Conservation (phyloP, 2,329 filamentous ascomycete genomes). For the Penicillium corylophilum region DNA sequence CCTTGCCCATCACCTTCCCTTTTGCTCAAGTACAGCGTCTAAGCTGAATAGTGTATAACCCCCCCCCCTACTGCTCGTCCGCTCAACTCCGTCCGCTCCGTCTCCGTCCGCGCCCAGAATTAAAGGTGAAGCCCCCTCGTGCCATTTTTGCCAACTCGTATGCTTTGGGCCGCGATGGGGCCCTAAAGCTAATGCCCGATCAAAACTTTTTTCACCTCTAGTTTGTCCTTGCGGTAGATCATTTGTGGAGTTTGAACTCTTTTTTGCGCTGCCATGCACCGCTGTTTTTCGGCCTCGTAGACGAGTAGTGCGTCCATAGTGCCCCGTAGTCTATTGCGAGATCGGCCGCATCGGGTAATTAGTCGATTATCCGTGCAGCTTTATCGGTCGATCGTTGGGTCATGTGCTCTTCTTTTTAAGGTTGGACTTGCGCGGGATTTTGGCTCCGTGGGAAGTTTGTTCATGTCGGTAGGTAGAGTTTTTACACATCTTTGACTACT, state of each 20-base stretch:
- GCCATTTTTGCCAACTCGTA: neutral
- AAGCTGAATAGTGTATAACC: neutral
- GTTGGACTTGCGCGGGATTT: neutral
- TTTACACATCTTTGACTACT: neutral
- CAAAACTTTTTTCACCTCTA: neutral
- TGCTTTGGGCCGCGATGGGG: neutral
- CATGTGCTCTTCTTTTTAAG: slow-evolving; percentile 2
- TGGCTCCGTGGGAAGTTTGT: neutral
- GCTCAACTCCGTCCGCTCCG: neutral
- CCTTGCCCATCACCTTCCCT: slow-evolving; percentile 2
- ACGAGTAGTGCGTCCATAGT: slow-evolving; percentile 1
- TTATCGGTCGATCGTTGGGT: slow-evolving; percentile 11
- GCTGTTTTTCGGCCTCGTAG: neutral
- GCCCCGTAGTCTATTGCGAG: slow-evolving; percentile 1
- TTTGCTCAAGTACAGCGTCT: neutral
- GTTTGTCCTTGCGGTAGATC: neutral
- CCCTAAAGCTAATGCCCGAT: neutral
- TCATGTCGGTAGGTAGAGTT: neutral
- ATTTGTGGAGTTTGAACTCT: neutral
- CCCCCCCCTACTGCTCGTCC: neutral
- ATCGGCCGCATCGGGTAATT: slow-evolving; percentile 1
- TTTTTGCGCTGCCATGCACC: neutral
- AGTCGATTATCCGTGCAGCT: slow-evolving; percentile 1
- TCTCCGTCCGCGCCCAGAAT: neutral
- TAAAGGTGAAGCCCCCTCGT: neutral